phyloP scores from a whole-genome alignment of 352 stramenopile species.

The Pythium phragmiticola region DNA sequence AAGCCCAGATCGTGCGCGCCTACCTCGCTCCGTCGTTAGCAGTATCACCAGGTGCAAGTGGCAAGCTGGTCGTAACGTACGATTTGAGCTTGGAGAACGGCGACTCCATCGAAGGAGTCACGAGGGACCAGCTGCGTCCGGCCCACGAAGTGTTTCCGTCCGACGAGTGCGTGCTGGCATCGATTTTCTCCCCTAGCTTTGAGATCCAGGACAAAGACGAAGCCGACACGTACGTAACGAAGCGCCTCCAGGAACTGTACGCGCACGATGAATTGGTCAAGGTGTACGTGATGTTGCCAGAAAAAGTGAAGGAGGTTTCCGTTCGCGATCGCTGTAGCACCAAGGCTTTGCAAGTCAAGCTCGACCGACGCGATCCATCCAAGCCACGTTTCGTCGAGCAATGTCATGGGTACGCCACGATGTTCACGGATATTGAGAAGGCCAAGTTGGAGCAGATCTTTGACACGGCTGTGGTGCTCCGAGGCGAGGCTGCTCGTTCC shows the following conservation, averaged over 20 bases:
- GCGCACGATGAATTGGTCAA: constrained; percentile 45
- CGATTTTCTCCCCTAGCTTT: constrained; percentile 33
- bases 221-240: constrained; percentile 14
- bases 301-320: constrained; percentile 30
- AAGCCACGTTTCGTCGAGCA: constrained; percentile 56
- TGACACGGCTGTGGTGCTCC: constrained; percentile 16
- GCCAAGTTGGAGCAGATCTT: constrained; percentile 37
- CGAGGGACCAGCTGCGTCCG: constrained; percentile 35
- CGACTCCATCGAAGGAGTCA: constrained; percentile 31
- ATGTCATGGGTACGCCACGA: constrained; percentile 48
- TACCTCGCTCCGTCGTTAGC: constrained; percentile 17
- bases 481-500: not conserved
- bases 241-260: constrained; percentile 39
- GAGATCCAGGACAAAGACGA: constrained; percentile 23
- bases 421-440: constrained; percentile 33
- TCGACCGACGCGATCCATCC: constrained; percentile 32
- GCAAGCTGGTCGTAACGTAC: constrained; percentile 33
- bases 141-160: constrained; percentile 40
- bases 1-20: constrained; percentile 30
- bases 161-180: constrained; percentile 42
- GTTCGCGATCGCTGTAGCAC: constrained; percentile 43
- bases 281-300: constrained; percentile 48
- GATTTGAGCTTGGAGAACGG: constrained; percentile 44
- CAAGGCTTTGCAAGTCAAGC: constrained; percentile 33
- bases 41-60: not conserved